Base-by-base conservation (phyloP, 2,329 filamentous ascomycete genomes). In the Tolypocladium amazonense region DNA sequence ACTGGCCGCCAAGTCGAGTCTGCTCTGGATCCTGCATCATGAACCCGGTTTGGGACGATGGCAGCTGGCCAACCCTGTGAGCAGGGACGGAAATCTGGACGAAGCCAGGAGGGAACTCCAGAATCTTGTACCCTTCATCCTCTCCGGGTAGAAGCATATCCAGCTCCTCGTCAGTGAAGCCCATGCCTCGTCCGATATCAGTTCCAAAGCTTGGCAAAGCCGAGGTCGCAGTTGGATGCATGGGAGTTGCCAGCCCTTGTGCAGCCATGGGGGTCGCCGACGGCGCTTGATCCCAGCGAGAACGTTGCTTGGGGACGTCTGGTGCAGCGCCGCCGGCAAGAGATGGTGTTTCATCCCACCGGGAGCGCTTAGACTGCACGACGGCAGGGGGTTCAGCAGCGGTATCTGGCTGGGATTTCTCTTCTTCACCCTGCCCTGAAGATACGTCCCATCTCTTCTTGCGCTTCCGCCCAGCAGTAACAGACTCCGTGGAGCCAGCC, bases 1-100 rank as follows among this genome's bases (percentile, higher is more conserved):
- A 90, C 76, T 95, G 96, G 65, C 92, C 91, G 70, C 93, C 85
- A 56, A 89, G 79, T 64, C 91, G 85, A 61, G 87, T 86, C 70
- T 89, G 92, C 66, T 95, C 92, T 11, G 92, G 90, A 66, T 99
- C 92, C 71, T 97, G 94, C 86, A 97, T 96, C 88, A 96, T 94
- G 77, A 97, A 99, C 2, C 94, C 94, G 50, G 83, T 85, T 30
- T 89, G 80, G n/a, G 90, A 85, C 18, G 86, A 81, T 45, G 90
- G 86, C 18, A 91, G 89, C 45, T 86, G 82, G 76, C 87, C 85
- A 52, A 90, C 76, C 71, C 90, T 90, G 71, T 92, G 85, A 41
- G 91, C 82, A 57, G 90, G 85, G 39, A 88, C 87, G 58, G 89
- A 86, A 33, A 91, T 84, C 6, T 92, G 92, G 55, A 90, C 91